A percentile compares a stretch with the other conserved stretches of the same genome.
Evolutionary conservation across 1,284 basidiomycete species (phyloP).

Genomic region (Mycosarcoma mackinlayi): DNA sequence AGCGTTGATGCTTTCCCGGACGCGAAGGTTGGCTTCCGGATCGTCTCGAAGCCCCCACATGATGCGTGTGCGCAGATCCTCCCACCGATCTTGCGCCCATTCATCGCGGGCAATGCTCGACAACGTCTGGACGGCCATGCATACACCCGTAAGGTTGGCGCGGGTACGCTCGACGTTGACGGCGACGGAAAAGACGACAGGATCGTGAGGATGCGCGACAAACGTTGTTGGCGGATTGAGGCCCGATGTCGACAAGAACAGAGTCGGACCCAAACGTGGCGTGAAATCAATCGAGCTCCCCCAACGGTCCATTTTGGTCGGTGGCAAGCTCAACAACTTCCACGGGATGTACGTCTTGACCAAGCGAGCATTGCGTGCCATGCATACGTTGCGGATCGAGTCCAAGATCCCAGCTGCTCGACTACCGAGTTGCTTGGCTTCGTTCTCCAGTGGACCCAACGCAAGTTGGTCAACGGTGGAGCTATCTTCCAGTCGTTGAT

Average conservation of each 20-base stretch:
- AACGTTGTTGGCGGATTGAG: conserved; percentile 49
- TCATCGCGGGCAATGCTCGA: conserved; percentile 62
- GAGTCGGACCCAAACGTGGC: conserved; percentile 31
- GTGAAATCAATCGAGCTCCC: conserved; percentile 32
- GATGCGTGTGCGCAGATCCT: conserved; percentile 57
- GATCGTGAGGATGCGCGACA: conserved; percentile 48
- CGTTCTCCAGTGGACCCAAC: conserved; percentile 41
- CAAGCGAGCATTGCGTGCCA: conserved; percentile 35
- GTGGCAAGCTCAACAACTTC: conserved; percentile 36
- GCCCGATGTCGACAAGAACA: conserved; percentile 44
- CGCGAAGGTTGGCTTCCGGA: conserved; percentile 25
- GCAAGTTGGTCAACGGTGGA: conserved; percentile 29
- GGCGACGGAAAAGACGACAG: conserved; percentile 24
- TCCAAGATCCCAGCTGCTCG: conserved; percentile 50
- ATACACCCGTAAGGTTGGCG: conserved; percentile 52
- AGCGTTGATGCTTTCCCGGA: conserved; percentile 32
- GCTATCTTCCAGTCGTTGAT: conserved; percentile 47
- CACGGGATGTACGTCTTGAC: conserved; percentile 52
- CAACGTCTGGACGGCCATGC: conserved; percentile 63
- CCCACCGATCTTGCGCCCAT: conserved; percentile 44
- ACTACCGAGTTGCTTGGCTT: conserved; percentile 30
- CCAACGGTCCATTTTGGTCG: conserved; percentile 28
- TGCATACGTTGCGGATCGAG: conserved; percentile 43
- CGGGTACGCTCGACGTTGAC: conserved; percentile 51
- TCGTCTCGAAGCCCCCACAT: conserved; percentile 56